Evolutionary conservation across 2,329 filamentous ascomycete genomes (phyloP).

Genomic region (Tolypocladium tundrense): DNA sequence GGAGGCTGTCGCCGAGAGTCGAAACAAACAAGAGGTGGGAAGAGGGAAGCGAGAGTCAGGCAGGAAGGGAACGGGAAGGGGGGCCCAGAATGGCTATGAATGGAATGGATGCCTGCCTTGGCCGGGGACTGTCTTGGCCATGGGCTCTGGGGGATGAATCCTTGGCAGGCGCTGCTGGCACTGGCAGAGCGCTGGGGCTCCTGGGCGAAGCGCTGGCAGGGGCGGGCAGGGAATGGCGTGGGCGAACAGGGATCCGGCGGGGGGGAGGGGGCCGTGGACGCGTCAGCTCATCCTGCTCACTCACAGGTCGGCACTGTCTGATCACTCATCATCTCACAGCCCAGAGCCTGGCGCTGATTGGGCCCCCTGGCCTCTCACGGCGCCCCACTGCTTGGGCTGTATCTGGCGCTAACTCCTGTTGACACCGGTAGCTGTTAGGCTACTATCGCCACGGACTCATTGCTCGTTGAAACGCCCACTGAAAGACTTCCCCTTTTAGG

Average conservation of each 20-base stretch:
- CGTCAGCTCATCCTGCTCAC: conserved; percentile 14
- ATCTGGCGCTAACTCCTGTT: neutral
- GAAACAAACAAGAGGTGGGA: conserved; percentile 6
- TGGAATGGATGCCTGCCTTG: conserved; percentile 17
- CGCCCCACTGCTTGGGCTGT: neutral
- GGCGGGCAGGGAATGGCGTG: conserved; percentile 3
- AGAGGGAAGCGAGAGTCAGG: conserved; percentile 11
- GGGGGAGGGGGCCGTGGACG: conserved; percentile 13
- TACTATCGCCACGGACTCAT: neutral
- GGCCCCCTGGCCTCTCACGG: neutral
- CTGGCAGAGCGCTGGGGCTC: neutral
- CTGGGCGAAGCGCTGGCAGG: neutral
- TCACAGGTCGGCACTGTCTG: neutral
- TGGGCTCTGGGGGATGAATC: conserved; percentile 2
- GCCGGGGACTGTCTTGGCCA: conserved; percentile 3
- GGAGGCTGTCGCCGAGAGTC: conserved; percentile 1
- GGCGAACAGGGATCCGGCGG: conserved; percentile 8
- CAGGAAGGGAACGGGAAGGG: conserved; percentile 17
- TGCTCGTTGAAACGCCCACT: neutral
- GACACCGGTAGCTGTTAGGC: neutral
- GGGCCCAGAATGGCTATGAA: conserved; percentile 21
- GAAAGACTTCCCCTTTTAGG: neutral
- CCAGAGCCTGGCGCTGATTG: neutral
- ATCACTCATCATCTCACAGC: neutral
- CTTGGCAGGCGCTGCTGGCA: neutral